Conservation (phyloP, 2,329 filamentous ascomycete genomes). For the Aureobasidium leucospermi region DNA sequence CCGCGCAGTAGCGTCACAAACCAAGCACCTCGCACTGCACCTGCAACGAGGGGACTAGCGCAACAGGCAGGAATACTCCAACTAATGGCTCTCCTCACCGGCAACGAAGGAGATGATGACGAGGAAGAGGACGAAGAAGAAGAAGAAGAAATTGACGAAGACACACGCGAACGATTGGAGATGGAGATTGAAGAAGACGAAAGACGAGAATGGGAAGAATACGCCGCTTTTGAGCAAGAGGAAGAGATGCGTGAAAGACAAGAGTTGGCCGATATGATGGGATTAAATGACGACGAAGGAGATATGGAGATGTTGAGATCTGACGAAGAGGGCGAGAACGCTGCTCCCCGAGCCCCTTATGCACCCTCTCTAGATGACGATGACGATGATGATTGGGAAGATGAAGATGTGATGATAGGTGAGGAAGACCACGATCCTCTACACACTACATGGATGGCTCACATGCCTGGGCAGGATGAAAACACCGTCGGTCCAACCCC, state of each 20-base stretch:
- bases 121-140: conserved; percentile 2
- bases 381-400: background rate
- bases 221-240: background rate
- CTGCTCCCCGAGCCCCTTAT: background rate
- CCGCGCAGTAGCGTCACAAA: background rate
- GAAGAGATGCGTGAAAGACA: background rate
- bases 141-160: background rate
- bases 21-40: background rate
- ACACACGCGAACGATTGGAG: background rate
- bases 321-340: conserved; percentile 9
- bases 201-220: background rate
- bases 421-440: too few species aligned
- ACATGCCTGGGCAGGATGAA: too few species aligned
- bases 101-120: background rate
- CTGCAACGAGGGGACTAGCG: background rate
- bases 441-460: too few species aligned
- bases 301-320: conserved; percentile 11
- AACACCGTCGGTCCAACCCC: too few species aligned
- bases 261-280: conserved; percentile 6
- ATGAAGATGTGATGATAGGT: background rate
- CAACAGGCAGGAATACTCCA: conserved; percentile 14
- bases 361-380: background rate
- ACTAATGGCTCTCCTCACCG: conserved; percentile 14
- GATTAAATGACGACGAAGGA: conserved; percentile 1
- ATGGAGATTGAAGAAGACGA: background rate